phyloP scores from a whole-genome alignment of 257 asterid species.

The Solanum pimpinellifolium region DNA sequence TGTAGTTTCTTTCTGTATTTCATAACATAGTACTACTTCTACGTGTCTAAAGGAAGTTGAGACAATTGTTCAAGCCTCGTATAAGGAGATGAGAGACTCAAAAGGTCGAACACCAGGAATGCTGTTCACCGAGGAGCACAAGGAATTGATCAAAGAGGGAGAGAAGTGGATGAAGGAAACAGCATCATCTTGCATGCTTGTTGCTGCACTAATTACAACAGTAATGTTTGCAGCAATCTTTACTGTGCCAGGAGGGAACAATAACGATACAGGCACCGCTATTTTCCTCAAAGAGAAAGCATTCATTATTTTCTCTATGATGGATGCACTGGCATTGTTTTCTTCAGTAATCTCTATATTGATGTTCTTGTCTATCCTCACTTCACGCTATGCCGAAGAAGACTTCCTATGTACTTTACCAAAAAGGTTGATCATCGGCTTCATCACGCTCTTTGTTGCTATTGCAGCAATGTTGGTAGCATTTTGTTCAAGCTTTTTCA shows the following conservation, averaged over 20 bases:
- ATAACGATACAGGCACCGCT: conserved; percentile 8
- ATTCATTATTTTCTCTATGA: conserved; percentile 10
- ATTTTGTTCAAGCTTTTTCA: conserved; percentile 17
- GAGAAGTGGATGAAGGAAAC: conserved; percentile 34
- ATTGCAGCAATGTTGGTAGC: conserved; percentile 23
- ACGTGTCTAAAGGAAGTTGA: conserved; percentile 16
- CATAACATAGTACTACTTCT: background rate
- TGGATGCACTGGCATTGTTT: conserved; percentile 13
- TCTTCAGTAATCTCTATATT: conserved; percentile 19
- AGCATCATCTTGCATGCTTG: conserved; percentile 24
- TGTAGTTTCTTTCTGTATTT: background rate
- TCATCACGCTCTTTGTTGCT: conserved; percentile 15
- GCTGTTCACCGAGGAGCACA: conserved; percentile 21
- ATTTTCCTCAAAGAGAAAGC: conserved; percentile 7
- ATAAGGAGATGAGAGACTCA: conserved; percentile 13
- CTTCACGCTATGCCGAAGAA: conserved; percentile 28
- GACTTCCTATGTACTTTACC: conserved; percentile 21
- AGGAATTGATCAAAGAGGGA: conserved; percentile 8
- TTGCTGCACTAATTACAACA: conserved; percentile 19
- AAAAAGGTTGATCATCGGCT: conserved; percentile 18
- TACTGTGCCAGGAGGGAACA: conserved; percentile 24
- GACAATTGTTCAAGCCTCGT: conserved; percentile 12
- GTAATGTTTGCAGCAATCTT: conserved; percentile 26
- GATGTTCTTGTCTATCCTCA: conserved; percentile 28
- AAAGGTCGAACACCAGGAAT: conserved; percentile 8